Evolutionary conservation across 768 basidiomycete species (phyloP).

Genomic region (Imleria badia): DNA sequence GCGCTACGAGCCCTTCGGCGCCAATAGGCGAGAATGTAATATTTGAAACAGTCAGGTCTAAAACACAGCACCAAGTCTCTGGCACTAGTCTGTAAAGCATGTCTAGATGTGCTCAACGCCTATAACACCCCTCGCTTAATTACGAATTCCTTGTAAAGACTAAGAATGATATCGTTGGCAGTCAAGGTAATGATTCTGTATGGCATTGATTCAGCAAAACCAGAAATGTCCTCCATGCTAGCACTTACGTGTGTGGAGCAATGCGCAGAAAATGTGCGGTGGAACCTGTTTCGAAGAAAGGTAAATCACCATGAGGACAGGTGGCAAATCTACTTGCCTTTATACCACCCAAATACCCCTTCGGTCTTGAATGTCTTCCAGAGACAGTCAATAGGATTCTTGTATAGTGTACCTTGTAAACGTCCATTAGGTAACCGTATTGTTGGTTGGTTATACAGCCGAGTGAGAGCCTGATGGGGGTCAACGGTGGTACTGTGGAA

Average conservation of each 20-base stretch:
- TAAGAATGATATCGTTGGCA: conserved; percentile 75
- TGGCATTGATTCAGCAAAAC: conserved; percentile 1
- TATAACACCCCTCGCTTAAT: conserved; percentile 13
- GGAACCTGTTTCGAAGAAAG: conserved; percentile 53
- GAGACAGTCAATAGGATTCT: conserved; percentile 91
- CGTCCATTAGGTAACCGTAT: conserved; percentile 66
- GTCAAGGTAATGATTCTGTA: conserved; percentile 86
- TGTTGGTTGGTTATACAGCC: conserved; percentile 96
- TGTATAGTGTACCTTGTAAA: conserved; percentile 75
- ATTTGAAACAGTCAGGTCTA: too few relatives aligned
- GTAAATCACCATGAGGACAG: neutral
- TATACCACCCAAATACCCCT: conserved; percentile 94
- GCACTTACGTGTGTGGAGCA: conserved; percentile 82
- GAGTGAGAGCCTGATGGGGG: conserved; percentile 67
- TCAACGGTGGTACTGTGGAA: neutral
- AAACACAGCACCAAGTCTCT: neutral
- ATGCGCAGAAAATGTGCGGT: conserved; percentile 93
- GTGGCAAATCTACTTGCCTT: conserved; percentile 49
- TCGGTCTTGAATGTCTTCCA: conserved; percentile 94
- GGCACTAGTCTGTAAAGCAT: neutral
- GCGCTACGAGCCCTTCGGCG: conserved; percentile 24
- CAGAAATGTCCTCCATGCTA: neutral
- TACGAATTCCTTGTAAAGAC: conserved; percentile 55
- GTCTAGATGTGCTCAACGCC: neutral
- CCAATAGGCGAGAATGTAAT: neutral